Base-by-base conservation (phyloP, 2,329 filamentous ascomycete genomes). In the Monosporascus cannonballus region DNA sequence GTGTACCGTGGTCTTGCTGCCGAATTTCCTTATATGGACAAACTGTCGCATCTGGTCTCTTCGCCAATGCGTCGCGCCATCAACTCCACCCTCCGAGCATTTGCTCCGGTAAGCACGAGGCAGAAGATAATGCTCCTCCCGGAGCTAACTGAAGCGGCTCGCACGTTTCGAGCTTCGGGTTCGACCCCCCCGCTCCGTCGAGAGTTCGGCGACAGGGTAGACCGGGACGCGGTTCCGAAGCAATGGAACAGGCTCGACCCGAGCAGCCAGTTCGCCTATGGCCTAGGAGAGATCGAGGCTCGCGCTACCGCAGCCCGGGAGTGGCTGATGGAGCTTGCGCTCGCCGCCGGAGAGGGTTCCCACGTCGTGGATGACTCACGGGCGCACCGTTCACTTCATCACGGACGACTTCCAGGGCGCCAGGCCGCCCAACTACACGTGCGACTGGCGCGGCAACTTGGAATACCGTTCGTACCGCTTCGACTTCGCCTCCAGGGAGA, bases 311-410 rank as follows among this genome's bases (percentile, higher is more conserved):
- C 3, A 11, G 49, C 5, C 7, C 36, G 49, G 15, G 14, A 38
- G 14, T 38, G 6, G n/a, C 20, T 51, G 7, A n/a, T 11, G 5
- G 11, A 11, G 5, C 27, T 38, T 2, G 49, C 42, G 5, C 11
- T 15, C 4, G 4, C 11, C 8, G 6, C 42, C n/a, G 39, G 20
- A 4, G 18, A 22, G 6, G 30, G 14, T 14, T 20, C 41, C 4
- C 41, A 51, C 49, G 36, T 51, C n/a, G 49, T 51, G 7, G 7
- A 47, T 51, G 30, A 47, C 49, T 6, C 49, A 47, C 20, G 49
- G 49, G 7, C 49, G 47, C 7, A 38, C 42, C 3, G 20, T 14
- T 22, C 42, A 51, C 14, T 51, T 36, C 7, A 14, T 51, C 11
- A 39, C 42, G 3, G 49, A 51, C 14, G 42, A 51, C 18, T 51